Evolutionary conservation across 352 stramenopile genomes (phyloP), one percentile per base, ranked within the genome.

Genomic region (Phytophthora citrophthora): DNA sequence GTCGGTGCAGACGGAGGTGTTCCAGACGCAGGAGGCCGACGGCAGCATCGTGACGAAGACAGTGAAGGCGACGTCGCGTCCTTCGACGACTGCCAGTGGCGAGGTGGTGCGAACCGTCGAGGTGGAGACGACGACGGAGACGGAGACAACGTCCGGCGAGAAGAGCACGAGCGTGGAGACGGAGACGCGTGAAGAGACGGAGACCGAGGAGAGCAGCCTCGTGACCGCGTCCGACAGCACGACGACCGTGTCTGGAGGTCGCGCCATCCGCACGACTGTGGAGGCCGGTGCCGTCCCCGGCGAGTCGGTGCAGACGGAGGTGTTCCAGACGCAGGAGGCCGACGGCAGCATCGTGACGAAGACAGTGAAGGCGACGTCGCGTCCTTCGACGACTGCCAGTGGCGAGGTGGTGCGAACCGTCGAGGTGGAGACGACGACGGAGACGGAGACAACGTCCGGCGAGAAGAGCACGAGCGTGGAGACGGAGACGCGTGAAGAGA

Each of bases 11-110:
- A 61, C 54, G 41, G 43, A 61, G 54, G 51, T 59, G 24, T 59
- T 59, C 40, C 38, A 50, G 51, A 50, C 51, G 24, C 39, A 59
- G 40, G 51, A 50, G 26, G 51, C 51, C 12, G 51, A 59, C 39
- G 51, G 51, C 26, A 59, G 51, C 51, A 59, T 59, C 27, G 51
- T 59, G 51, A 59, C 51, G 24, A 59, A 59, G 40, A 59, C 51
- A 39, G 51, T 59, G 39, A 40, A 43, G 39, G 34, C 51, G 9
- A 59, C 51, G 23, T 51, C 39, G 29, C 39, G 51, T 27, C 31
- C 27, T 31, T 43, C 39, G 51, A 59, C 15, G 51, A 44, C 51
- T 43, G 26, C 39, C 27, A 59, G 39, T 26, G 51, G 51, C 29
- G 51, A 50, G 51, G 10, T 59, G 40, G 51, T 59, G 51, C 49